Percentiles rank a stretch among this genome's conserved stretches.
Conservation (phyloP, 140 eudicot genomes). For the Oenanthe javanica region DNA sequence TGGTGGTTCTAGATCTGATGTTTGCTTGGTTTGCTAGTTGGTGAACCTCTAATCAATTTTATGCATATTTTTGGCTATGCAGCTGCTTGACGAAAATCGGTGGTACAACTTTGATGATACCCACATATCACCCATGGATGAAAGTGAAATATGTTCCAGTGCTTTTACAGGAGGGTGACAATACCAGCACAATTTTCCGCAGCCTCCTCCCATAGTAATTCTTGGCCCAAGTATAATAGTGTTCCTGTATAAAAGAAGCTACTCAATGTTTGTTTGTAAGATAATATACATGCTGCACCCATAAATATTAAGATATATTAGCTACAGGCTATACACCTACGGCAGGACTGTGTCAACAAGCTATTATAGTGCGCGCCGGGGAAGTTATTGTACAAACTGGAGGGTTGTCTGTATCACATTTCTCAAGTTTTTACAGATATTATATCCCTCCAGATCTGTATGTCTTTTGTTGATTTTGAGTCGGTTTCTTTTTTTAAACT, state of each 20-base stretch:
- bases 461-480: background rate
- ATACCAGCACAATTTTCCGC: slow-evolving; percentile 29
- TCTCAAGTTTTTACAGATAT: background rate
- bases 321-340: too few relatives aligned
- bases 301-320: too few relatives aligned
- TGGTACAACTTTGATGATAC: slow-evolving; percentile 95
- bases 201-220: slow-evolving; percentile 23
- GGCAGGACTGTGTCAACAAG: background rate
- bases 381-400: background rate
- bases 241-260: background rate
- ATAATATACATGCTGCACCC: slow-evolving; percentile 1
- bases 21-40: background rate
- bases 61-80: slow-evolving; percentile 14
- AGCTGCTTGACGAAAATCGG: slow-evolving; percentile 86
- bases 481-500: background rate
- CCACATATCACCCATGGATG: slow-evolving; percentile 59
- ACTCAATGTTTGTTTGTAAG: slow-evolving; percentile 18
- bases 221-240: background rate
- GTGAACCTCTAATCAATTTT: background rate
- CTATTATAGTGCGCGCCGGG: background rate
- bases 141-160: slow-evolving; percentile 74
- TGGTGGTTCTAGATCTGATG: background rate
- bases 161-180: slow-evolving; percentile 74
- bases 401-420: background rate
- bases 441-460: background rate